Evolutionary conservation across 345 rosid genomes (phyloP).

Genomic region (Corchorus capsularis): DNA sequence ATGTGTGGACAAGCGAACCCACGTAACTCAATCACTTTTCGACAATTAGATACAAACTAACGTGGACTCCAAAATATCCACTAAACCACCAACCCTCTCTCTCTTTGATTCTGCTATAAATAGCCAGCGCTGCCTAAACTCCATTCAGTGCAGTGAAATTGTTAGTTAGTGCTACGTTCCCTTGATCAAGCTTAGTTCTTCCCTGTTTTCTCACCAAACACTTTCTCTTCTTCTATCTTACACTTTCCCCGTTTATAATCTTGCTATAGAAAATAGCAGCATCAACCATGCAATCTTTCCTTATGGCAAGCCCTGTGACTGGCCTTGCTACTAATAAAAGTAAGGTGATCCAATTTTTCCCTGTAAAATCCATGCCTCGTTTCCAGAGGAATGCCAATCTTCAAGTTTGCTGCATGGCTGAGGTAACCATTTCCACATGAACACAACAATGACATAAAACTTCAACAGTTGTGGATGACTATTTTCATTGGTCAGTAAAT

Average conservation of each 20-base stretch:
- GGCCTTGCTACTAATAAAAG: conserved; percentile 27
- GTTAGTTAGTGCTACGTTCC: neutral
- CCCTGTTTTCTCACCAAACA: neutral
- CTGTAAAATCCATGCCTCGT: conserved; percentile 23
- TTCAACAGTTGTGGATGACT: no score
- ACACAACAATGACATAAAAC: no score
- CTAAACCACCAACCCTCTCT: neutral
- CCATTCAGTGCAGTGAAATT: no score
- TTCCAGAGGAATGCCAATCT: conserved; percentile 28
- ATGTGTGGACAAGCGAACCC: conserved; percentile 34
- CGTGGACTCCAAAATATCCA: conserved; percentile 44
- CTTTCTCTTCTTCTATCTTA: no score
- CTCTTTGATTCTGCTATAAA: neutral
- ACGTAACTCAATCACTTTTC: conserved; percentile 30
- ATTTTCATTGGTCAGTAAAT: no score
- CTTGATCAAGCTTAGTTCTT: neutral
- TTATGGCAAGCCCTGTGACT: conserved; percentile 32
- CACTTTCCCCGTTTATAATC: neutral
- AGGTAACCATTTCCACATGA: no score
- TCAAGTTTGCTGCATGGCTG: conserved; percentile 43
- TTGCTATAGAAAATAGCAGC: conserved; percentile 40
- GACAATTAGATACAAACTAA: neutral
- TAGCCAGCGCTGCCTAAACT: no score
- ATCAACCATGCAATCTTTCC: conserved; percentile 45
- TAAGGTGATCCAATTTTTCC: conserved; percentile 24